Conservation (phyloP, 1,284 basidiomycete species). For the Heterobasidion occidentale region DNA sequence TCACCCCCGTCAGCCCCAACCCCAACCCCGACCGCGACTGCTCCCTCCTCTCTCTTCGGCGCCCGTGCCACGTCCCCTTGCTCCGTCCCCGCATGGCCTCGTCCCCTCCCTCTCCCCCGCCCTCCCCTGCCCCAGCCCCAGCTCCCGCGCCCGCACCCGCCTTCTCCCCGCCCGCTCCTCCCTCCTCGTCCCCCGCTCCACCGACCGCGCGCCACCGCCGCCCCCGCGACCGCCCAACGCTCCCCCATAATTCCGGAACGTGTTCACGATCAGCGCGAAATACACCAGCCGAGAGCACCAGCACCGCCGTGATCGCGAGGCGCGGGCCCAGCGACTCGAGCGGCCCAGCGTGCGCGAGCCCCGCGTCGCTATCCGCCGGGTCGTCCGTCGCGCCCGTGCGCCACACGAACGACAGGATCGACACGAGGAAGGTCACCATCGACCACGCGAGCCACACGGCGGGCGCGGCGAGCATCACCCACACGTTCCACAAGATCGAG, state of each 20-base stretch:
- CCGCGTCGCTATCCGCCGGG: constrained; percentile 14
- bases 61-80: background rate
- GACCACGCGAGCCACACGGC: constrained; percentile 74
- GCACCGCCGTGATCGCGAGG: constrained; percentile 45
- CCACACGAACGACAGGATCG: constrained; percentile 72
- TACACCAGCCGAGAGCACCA: constrained; percentile 56
- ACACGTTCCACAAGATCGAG: constrained; percentile 70
- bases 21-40: background rate
- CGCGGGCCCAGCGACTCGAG: constrained; percentile 41
- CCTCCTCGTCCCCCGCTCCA: background rate
- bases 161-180: background rate
- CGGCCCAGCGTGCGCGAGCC: constrained; percentile 14
- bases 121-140: background rate
- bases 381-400: constrained; percentile 49
- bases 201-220: background rate
- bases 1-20: background rate
- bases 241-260: constrained; percentile 52
- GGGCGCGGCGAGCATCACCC: constrained; percentile 70
- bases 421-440: constrained; percentile 58
- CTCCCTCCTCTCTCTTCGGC: background rate
- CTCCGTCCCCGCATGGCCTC: background rate
- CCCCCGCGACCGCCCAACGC: background rate
- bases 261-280: constrained; percentile 52
- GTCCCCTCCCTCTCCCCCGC: background rate
- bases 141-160: background rate